Conservation (phyloP, 2,329 filamentous ascomycete genomes). For the Metarhizium guizhouense region DNA sequence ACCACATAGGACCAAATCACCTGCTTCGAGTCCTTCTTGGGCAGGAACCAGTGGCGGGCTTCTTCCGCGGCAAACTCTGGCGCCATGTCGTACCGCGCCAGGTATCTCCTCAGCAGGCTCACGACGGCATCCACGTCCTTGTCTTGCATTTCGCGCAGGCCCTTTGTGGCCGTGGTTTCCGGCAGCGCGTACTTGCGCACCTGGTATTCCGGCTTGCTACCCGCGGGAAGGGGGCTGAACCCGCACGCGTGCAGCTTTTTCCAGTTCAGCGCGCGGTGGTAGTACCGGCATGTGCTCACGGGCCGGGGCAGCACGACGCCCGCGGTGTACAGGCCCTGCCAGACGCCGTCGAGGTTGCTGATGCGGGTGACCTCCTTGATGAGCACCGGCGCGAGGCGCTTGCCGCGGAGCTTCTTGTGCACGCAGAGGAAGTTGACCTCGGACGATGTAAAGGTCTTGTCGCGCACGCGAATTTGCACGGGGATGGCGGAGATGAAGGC, state of each 20-base stretch:
- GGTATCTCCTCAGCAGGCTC: slow-evolving; percentile 66
- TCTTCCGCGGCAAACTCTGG: slow-evolving; percentile 75
- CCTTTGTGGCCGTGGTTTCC: slow-evolving; percentile 59
- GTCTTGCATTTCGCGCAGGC: slow-evolving; percentile 70
- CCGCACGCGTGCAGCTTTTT: slow-evolving; percentile 90
- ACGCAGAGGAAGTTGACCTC: slow-evolving; percentile 98
- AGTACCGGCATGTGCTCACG: slow-evolving; percentile 89
- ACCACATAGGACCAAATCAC: slow-evolving; percentile 94
- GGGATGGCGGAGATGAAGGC: slow-evolving; percentile 95
- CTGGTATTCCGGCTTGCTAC: slow-evolving; percentile 79
- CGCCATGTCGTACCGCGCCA: slow-evolving; percentile 72
- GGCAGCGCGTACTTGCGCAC: slow-evolving; percentile 80
- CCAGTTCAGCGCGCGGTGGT: slow-evolving; percentile 90
- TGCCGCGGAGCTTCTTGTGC: slow-evolving; percentile 93
- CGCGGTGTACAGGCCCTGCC: slow-evolving; percentile 93
- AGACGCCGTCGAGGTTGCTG: slow-evolving; percentile 78
- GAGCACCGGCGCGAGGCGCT: slow-evolving; percentile 83
- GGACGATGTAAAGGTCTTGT: slow-evolving; percentile 65
- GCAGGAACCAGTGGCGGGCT: slow-evolving; percentile 79
- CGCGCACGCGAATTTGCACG: slow-evolving; percentile 69
- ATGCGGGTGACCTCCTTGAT: slow-evolving; percentile 97
- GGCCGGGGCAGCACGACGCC: slow-evolving; percentile 87
- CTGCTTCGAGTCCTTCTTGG: slow-evolving; percentile 57
- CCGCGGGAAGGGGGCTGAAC: slow-evolving; percentile 78
- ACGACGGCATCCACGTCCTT: slow-evolving; percentile 72